Percentiles rank a stretch among this genome's conserved stretches.
Evolutionary conservation across 345 rosid genomes (phyloP).

Genomic region (Populus ilicifolia): DNA sequence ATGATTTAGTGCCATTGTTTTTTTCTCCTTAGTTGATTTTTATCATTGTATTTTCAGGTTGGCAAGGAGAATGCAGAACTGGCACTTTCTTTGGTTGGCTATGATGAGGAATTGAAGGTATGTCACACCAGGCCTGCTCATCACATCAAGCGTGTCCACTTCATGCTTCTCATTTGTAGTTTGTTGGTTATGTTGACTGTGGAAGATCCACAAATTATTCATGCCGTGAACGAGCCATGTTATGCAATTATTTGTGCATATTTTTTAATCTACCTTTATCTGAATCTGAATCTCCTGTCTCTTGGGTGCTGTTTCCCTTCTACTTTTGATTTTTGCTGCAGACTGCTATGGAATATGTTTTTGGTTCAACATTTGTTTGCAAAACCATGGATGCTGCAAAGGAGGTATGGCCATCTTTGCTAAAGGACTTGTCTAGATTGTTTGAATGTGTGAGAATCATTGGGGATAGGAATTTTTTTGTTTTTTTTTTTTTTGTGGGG

Average conservation of each 20-base stretch:
- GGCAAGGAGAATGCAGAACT: constrained; percentile 86
- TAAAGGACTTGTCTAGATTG: background rate
- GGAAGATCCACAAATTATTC: background rate
- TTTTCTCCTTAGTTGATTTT: background rate
- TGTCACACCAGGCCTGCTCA: background rate
- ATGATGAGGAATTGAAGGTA: constrained; percentile 71
- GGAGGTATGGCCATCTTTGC: constrained; percentile 50
- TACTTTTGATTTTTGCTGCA: constrained; percentile 37
- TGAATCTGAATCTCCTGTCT: background rate
- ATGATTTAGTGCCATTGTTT: background rate
- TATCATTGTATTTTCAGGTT: constrained; percentile 46
- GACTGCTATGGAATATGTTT: constrained; percentile 90
- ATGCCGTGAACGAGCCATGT: background rate
- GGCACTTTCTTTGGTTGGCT: constrained; percentile 92
- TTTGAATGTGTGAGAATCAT: background rate
- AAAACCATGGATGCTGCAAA: constrained; percentile 76
- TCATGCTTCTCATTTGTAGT: background rate
- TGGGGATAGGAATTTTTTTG: background rate
- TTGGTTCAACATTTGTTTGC: constrained; percentile 96
- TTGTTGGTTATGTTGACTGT: background rate
- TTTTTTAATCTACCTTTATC: background rate
- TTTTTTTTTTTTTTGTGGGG: too few relatives aligned
- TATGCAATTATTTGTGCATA: background rate
- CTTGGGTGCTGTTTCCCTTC: constrained; percentile 5
- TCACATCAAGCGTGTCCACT: background rate